A percentile compares a stretch with the other conserved stretches of the same genome.
phyloP scores from a whole-genome alignment of 1,284 basidiomycete genomes.

The Vanrija sp. region DNA sequence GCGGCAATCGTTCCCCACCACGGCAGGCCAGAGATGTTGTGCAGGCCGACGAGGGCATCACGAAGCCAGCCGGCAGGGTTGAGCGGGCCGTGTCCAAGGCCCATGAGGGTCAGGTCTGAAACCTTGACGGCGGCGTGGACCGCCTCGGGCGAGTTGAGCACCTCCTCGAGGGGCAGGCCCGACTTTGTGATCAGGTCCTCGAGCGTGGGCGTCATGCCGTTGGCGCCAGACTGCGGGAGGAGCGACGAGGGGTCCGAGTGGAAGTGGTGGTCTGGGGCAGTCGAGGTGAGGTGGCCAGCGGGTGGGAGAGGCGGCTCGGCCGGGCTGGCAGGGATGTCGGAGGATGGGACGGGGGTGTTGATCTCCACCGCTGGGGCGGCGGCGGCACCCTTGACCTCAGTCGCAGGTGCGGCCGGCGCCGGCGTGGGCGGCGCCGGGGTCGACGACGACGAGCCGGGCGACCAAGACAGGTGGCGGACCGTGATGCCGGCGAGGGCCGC shows the following conservation, averaged over 20 bases:
- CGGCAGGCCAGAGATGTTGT: constrained; percentile 69
- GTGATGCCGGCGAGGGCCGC: background rate
- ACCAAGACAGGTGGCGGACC: constrained; percentile 27
- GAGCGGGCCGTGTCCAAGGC: constrained; percentile 58
- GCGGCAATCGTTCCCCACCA: constrained; percentile 82
- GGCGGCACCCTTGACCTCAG: too few relatives aligned
- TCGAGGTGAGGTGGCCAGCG: constrained; percentile 11
- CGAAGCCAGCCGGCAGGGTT: constrained; percentile 63
- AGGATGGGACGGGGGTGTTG: constrained; percentile 7
- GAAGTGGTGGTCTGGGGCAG: constrained; percentile 19
- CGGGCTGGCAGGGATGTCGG: constrained; percentile 7
- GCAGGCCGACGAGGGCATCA: constrained; percentile 64
- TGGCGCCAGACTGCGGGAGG: constrained; percentile 36
- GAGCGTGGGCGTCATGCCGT: constrained; percentile 33
- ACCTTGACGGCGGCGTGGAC: constrained; percentile 56
- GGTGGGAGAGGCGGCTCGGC: constrained; percentile 9
- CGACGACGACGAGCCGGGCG: constrained; percentile 20
- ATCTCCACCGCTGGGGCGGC: background rate
- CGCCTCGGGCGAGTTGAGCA: constrained; percentile 46
- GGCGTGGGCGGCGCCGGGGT: background rate
- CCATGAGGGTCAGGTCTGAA: constrained; percentile 74
- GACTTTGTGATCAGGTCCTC: constrained; percentile 43
- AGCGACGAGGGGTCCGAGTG: constrained; percentile 26
- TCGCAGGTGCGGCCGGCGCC: constrained; percentile 3
- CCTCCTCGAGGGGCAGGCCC: constrained; percentile 34